These are phyloP conservation scores for Aureobasidium leucospermi DNA, from an alignment of 2,329 filamentous ascomycete genomes.

Conservation along the genomic window DNA sequence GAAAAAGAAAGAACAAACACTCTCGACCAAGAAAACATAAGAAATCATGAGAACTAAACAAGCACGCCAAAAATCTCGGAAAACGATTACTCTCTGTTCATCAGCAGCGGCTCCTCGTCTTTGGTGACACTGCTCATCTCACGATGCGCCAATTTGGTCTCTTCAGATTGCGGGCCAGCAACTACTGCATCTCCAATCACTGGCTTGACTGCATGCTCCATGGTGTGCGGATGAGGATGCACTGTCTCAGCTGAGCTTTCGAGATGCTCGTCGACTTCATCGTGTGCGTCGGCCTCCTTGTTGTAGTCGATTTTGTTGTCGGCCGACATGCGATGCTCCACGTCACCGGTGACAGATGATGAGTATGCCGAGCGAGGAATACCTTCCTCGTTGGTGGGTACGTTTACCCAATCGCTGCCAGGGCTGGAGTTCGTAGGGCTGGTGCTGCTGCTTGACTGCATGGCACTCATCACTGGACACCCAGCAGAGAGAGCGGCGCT, in stretches of 20 bases:
- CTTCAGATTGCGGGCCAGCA: conserved; percentile 24
- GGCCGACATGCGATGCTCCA: conserved; percentile 14
- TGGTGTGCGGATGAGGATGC: conserved; percentile 29
- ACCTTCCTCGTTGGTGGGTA: not conserved
- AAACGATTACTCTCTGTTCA: conserved; percentile 12
- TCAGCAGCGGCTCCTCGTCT: conserved; percentile 30
- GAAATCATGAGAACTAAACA: not conserved
- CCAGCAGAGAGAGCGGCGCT: conserved; percentile 3
- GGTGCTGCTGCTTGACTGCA: not conserved
- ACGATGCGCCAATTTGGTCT: conserved; percentile 29
- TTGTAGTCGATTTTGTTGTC: conserved; percentile 20
- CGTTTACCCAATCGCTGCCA: conserved; percentile 2
- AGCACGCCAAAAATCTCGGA: not conserved
- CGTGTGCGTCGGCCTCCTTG: conserved; percentile 18
- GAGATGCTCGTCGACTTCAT: conserved; percentile 27
- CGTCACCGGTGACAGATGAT: conserved; percentile 20
- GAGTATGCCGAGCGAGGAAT: conserved; percentile 19
- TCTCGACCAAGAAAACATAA: not conserved
- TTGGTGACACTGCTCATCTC: conserved; percentile 30
- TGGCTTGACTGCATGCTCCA: conserved; percentile 26
- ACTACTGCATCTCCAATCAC: conserved; percentile 30
- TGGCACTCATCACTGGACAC: conserved; percentile 2
- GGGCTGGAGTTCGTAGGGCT: not conserved
- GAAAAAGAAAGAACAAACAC: too few relatives aligned
- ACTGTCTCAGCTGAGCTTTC: conserved; percentile 23